Conservation (phyloP, 2,329 filamentous ascomycete genomes). For the Sarocladium strictum region DNA sequence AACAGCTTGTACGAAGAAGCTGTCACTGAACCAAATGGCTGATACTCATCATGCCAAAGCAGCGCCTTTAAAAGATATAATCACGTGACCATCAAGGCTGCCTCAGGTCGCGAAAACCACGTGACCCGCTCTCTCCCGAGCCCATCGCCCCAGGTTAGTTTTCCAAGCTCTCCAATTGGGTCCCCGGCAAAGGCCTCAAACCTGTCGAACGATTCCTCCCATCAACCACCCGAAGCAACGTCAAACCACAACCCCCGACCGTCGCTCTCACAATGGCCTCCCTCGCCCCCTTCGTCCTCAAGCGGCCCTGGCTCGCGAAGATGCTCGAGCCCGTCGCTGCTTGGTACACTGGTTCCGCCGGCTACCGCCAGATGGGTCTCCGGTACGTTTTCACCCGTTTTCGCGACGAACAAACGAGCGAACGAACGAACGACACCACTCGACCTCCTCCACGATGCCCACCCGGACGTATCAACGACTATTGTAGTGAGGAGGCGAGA, state of each 20-base stretch:
- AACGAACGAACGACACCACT: too few relatives aligned
- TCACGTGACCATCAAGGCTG: background rate
- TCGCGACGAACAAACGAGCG: too few relatives aligned
- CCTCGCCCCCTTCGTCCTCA: slow-evolving; percentile 67
- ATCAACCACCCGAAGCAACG: slow-evolving; percentile 14
- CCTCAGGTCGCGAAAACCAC: slow-evolving; percentile 3
- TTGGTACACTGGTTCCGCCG: slow-evolving; percentile 85
- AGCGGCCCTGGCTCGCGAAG: slow-evolving; percentile 78
- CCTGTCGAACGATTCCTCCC: slow-evolving; percentile 9
- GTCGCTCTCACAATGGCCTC: slow-evolving; percentile 55
- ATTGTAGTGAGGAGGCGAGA: too few relatives aligned
- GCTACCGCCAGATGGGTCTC: slow-evolving; percentile 89
- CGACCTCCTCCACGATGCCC: too few relatives aligned
- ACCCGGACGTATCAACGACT: too few relatives aligned
- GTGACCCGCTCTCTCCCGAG: background rate
- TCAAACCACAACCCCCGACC: slow-evolving; percentile 13
- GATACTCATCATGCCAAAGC: background rate
- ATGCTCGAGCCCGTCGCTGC: slow-evolving; percentile 73
- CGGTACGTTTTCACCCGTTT: slow-evolving; percentile 49
- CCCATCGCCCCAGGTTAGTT: background rate
- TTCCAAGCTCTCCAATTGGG: slow-evolving; percentile 7
- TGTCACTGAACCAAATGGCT: too few relatives aligned
- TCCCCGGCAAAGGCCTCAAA: slow-evolving; percentile 9
- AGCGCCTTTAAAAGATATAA: background rate
- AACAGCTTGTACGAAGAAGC: too few relatives aligned